Base-by-base conservation (phyloP, 768 basidiomycete genomes). In the Suillus occidentalis region DNA sequence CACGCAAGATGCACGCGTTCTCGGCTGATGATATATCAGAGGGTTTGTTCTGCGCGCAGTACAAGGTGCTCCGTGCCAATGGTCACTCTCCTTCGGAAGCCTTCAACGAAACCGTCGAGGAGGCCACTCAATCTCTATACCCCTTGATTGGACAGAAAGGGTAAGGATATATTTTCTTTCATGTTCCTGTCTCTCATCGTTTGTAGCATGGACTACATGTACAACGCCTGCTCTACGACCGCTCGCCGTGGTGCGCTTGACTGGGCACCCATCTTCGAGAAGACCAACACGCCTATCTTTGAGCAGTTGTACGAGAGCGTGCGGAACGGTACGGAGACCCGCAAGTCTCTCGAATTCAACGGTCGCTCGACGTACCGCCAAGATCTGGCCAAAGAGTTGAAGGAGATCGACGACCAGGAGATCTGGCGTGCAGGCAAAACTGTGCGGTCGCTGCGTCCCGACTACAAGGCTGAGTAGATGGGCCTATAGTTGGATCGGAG, bases 71-170 rank as follows among this genome's bases (percentile, higher is more conserved):
- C 73, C 94, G 95, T 75, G 92, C 91, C 76, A 97, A 97, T 76
- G 95, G 95, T 63, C 97, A 99, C 86, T 82, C 88, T 6, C 97
- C 97, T 62, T 99, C 97, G 52, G 97, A 99, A 78, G 96, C 96
- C 59, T 99, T 99, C 89, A 99, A 99, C 80, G 97, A 99, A 85
- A 99, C 97, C 65, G 97, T 99, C 66, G 97, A 99, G 81, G 97
- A 99, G 82, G 97, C 97, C 20, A 99, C 97, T 52, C 96, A 99
- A 76, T 97, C 95, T 39, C 88, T 99, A 68, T 98, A 94, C 84
- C 97, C 97, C 66, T 80, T 99, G 78, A 95, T 99, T 72, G 97
- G 97, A 70, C 86, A 90, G 74, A 91, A 97, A 76, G 95, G 95
- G 90, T 92, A 77, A 61, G 88, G 74, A 8, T 61, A 43, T 6